These are phyloP conservation scores for Boletus insuetus DNA, from an alignment of 768 basidiomycete genomes.

Conservation along the genomic window DNA sequence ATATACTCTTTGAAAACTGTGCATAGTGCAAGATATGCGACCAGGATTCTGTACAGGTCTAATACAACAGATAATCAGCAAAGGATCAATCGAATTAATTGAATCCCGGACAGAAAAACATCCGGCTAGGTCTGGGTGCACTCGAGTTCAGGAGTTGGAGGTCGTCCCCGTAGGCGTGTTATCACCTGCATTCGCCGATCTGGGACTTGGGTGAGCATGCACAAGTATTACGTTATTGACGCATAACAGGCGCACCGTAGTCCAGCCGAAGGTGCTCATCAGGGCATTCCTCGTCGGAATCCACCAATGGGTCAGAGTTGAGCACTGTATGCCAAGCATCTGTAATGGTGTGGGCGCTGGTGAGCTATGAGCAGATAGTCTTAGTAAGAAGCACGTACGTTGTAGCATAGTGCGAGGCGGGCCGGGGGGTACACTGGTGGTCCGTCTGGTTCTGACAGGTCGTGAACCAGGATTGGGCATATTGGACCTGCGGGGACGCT, in stretches of 20 bases:
- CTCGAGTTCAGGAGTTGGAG: constrained; percentile 54
- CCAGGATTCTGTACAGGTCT: neutral
- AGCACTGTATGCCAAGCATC: constrained; percentile 72
- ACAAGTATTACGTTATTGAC: neutral
- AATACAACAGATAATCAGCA: constrained; percentile 1
- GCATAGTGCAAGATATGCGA: constrained; percentile 14
- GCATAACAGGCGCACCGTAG: constrained; percentile 46
- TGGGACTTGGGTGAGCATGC: constrained; percentile 25
- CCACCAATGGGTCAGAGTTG: constrained; percentile 66
- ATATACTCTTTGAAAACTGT: constrained; percentile 25
- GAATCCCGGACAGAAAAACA: neutral
- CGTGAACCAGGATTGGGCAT: constrained; percentile 20
- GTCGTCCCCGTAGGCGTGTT: constrained; percentile 52
- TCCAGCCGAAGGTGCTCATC: constrained; percentile 66
- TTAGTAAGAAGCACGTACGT: constrained; percentile 43
- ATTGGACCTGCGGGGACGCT: constrained; percentile 24
- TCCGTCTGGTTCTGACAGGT: constrained; percentile 25
- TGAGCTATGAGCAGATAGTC: constrained; percentile 3
- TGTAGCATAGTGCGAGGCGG: constrained; percentile 59
- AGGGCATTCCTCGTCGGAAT: constrained; percentile 69
- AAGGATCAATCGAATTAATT: neutral
- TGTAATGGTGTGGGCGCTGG: constrained; percentile 26
- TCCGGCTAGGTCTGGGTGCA: constrained; percentile 11
- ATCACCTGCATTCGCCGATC: constrained; percentile 63
- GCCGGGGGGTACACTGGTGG: constrained; percentile 21